Evolutionary conservation across 1,284 basidiomycete genomes (phyloP), one percentile per base, ranked within the genome.

Genomic region (Ganoderma lingzhi): DNA sequence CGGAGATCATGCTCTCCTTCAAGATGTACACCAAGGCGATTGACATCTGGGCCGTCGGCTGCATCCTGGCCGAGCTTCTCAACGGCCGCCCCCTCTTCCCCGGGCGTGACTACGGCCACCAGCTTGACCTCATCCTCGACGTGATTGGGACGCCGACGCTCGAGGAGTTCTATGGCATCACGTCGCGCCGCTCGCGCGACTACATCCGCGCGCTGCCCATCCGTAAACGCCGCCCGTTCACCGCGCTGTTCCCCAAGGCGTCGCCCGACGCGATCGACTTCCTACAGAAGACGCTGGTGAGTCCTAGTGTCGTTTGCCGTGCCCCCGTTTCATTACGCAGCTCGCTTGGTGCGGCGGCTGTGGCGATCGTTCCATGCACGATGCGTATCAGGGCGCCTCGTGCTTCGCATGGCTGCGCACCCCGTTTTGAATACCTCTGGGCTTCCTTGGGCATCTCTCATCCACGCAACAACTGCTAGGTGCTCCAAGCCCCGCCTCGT

Each of bases 1-100:
- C 93, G 0, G 94, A 96, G 82, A 96, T 96, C 79, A 96, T 96
- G 94, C 84, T 96, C 69, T 92, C 90, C 64, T 96, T 96, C 83
- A 94, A 94, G 79, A 94, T 94, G 86, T 95, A 93, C 80, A 90
- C 89, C 59, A 90, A 90, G 83, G 89, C 92, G 44, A 92, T 94
- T 74, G 93, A 94, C 77, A 85, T 94, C 66, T 96, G 95, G 95
- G 92, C 93, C 3, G 92, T 96, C 55, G 95, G 95, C 0, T 96
- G 94, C 78, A 95, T 96, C 75, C 83, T 96, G 30, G 95, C 93
- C n/a, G 95, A 96, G 80, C 91, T 96, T 82, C 84, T 96, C 56
- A 90, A 85, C 44, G 91, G 92, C 0, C 87, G 90, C 68, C 93
- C 95, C 1, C 84, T 96, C 58, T 96, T 97, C 84, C 95, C 95